These are phyloP conservation scores for Fusarium sp. DNA, from an alignment of 2,329 filamentous ascomycete species.

Conservation along the genomic window DNA sequence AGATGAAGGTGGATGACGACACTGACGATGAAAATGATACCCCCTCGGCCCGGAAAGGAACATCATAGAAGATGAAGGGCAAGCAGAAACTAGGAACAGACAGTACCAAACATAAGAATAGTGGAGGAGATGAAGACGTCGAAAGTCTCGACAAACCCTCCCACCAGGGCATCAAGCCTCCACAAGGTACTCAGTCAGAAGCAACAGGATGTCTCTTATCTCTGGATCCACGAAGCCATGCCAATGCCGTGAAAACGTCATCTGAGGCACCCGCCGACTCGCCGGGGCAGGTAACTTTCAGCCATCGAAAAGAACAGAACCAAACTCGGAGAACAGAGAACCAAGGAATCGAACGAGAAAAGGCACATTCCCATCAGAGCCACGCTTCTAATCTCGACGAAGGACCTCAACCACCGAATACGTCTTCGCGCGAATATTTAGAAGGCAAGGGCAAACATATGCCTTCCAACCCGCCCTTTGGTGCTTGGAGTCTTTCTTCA, in stretches of 20 bases:
- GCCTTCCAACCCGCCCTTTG: neutral
- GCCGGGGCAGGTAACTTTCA: neutral
- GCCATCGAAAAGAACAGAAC: neutral
- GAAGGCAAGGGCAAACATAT: neutral
- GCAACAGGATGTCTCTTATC: neutral
- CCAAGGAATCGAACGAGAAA: neutral
- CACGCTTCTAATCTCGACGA: neutral
- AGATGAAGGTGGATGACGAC: slow-evolving; percentile 52
- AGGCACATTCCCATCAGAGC: neutral
- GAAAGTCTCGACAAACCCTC: neutral
- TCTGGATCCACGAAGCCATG: neutral
- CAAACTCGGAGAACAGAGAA: neutral
- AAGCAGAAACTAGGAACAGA: neutral
- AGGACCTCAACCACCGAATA: neutral
- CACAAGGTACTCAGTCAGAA: neutral
- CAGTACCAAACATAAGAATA: neutral
- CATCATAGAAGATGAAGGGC: slow-evolving; percentile 48
- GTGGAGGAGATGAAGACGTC: neutral
- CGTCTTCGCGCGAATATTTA: neutral
- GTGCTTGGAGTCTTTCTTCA: neutral
- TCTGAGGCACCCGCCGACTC: neutral
- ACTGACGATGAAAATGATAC: slow-evolving; percentile 54
- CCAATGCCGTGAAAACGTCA: neutral
- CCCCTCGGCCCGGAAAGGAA: slow-evolving; percentile 38
- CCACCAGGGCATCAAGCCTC: neutral